These are phyloP conservation scores for Bipolaris gigantea DNA, from an alignment of 2,329 filamentous ascomycete species.

Conservation along the genomic window DNA sequence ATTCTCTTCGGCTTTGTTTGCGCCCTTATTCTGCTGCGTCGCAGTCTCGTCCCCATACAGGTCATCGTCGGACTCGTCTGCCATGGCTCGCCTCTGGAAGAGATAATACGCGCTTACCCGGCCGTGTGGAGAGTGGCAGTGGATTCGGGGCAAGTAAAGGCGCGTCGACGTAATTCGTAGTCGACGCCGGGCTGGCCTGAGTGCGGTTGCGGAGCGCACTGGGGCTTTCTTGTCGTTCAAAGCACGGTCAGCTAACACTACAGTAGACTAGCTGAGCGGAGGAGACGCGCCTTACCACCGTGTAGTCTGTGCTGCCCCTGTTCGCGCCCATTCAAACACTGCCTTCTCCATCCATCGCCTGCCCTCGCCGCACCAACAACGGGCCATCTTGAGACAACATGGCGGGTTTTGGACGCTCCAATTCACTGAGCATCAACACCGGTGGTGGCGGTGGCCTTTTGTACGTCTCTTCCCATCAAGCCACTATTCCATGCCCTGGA, in stretches of 20 bases:
- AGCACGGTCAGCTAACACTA: too few relatives aligned
- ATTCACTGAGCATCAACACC: conserved; percentile 59
- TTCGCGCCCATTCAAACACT: conserved; percentile 10
- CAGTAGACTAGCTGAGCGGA: conserved; percentile 22
- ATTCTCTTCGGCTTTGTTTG: conserved; percentile 33
- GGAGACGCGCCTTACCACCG: conserved; percentile 17
- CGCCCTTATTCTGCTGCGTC: conserved; percentile 24
- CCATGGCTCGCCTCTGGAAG: conserved; percentile 41
- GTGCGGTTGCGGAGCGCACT: background rate
- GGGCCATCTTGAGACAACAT: conserved; percentile 21
- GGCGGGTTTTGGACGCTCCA: conserved; percentile 52
- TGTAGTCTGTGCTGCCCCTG: conserved; percentile 17
- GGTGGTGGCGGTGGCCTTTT: conserved; percentile 51
- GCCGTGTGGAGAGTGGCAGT: background rate
- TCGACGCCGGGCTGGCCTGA: background rate
- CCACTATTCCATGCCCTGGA: background rate
- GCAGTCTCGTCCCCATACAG: conserved; percentile 49
- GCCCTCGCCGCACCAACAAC: background rate
- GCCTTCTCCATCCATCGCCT: background rate
- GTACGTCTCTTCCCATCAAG: conserved; percentile 42
- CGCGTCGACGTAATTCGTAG: background rate
- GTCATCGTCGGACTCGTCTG: conserved; percentile 57
- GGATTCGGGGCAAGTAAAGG: background rate
- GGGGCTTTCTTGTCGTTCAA: conserved; percentile 11
- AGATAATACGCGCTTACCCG: background rate